A percentile compares a stretch with the other conserved stretches of the same genome.
Conservation (phyloP, 2,329 filamentous ascomycete species). For the Pseudocercospora crystallina region DNA sequence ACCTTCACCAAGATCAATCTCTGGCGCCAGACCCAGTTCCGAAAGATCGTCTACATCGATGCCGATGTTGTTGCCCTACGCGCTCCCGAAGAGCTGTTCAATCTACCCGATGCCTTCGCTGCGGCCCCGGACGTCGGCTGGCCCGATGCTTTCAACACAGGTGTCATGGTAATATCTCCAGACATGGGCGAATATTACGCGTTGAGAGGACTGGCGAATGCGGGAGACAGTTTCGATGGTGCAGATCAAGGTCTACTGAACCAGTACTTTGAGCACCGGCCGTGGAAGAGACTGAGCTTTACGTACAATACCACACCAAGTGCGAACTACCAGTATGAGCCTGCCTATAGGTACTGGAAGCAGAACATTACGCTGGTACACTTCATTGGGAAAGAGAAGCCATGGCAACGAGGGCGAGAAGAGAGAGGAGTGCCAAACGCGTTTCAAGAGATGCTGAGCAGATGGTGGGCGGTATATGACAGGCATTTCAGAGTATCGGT, state of each 20-base stretch:
- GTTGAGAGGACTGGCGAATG: constrained; percentile 76
- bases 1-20: constrained; percentile 96
- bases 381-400: constrained; percentile 90
- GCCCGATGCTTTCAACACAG: constrained; percentile 98
- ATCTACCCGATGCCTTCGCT: constrained; percentile 60
- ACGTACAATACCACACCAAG: constrained; percentile 97
- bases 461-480: constrained; percentile 96
- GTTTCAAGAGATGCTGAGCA: constrained; percentile 79
- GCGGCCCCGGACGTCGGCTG: constrained; percentile 93
- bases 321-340: constrained; percentile 94
- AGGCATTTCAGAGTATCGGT: constrained; percentile 65
- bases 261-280: constrained; percentile 77
- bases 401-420: constrained; percentile 59
- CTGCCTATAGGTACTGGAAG: constrained; percentile 90
- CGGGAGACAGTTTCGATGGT: constrained; percentile 91
- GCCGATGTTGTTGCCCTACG: constrained; percentile 88
- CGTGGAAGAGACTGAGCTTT: constrained; percentile 86
- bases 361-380: constrained; percentile 86
- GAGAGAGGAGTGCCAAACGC: constrained; percentile 58
- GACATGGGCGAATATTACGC: constrained; percentile 86
- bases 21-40: constrained; percentile 88
- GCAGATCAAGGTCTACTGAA: constrained; percentile 95
- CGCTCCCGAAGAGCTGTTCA: constrained; percentile 90
- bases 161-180: constrained; percentile 87
- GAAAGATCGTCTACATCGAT: constrained; percentile 91